A percentile compares a stretch with the other conserved stretches of the same genome.
phyloP scores from a whole-genome alignment of 805 yeast genomes.

The Wickerhamomyces pijperi region DNA sequence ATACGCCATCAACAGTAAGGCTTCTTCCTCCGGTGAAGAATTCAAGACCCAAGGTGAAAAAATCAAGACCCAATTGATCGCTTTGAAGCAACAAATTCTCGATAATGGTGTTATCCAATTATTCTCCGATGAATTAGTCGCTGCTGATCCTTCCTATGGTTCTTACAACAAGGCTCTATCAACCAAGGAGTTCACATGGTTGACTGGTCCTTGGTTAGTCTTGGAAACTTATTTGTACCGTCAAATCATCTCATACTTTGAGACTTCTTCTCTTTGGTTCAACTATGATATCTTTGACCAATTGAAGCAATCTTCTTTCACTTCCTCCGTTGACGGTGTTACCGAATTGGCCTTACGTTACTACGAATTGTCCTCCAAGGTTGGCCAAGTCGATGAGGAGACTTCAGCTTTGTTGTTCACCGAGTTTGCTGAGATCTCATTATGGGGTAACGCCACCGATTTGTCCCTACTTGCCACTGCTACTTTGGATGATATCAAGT shows the following conservation, averaged over 20 bases:
- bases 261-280: constrained; percentile 26
- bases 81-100: constrained; percentile 32
- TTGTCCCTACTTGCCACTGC: constrained; percentile 81
- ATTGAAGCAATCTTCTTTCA: constrained; percentile 65
- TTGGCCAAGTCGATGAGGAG: constrained; percentile 23
- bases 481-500: constrained; percentile 80
- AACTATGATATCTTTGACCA: constrained; percentile 64
- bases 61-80: constrained; percentile 30
- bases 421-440: constrained; percentile 77
- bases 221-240: constrained; percentile 82
- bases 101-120: constrained; percentile 30
- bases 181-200: constrained; percentile 44
- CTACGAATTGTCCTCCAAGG: constrained; percentile 27
- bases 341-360: constrained; percentile 66
- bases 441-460: constrained; percentile 99
- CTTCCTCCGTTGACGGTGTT: constrained; percentile 66
- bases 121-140: constrained; percentile 28
- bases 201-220: constrained; percentile 81
- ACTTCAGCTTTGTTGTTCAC: constrained; percentile 49
- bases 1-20: constrained; percentile 16
- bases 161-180: constrained; percentile 50
- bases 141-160: constrained; percentile 28
- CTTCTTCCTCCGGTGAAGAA: constrained; percentile 9
- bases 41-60: too few relatives aligned
- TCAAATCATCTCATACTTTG: constrained; percentile 36